A percentile compares a stretch with the other conserved stretches of the same genome.
These are phyloP conservation scores for Ammopiptanthus mongolicus DNA, from an alignment of 306 rosid genomes.

Conservation along the genomic window DNA sequence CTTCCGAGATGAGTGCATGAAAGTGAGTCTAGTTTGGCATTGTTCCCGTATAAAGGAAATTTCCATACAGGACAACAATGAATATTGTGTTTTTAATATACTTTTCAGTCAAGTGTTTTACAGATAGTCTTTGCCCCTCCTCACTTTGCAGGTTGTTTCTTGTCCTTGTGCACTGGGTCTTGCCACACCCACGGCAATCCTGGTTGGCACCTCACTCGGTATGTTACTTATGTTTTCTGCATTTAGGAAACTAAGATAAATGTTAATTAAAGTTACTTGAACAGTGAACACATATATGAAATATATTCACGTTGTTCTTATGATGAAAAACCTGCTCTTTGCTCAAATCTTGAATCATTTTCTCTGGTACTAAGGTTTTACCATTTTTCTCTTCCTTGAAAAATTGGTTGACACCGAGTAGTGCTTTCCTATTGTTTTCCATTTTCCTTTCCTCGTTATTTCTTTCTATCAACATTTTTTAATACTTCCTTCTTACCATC, in stretches of 20 bases:
- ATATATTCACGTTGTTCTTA: slow-evolving; percentile 1
- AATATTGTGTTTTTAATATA: slow-evolving; percentile 1
- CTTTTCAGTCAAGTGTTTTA: background rate
- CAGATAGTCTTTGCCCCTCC: slow-evolving; percentile 2
- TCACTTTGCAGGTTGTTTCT: slow-evolving; percentile 86
- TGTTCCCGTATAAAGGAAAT: slow-evolving; percentile 10
- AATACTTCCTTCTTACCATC: slow-evolving; percentile 1
- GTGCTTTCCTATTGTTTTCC: background rate
- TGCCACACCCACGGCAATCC: slow-evolving; percentile 97
- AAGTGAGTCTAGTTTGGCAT: slow-evolving; percentile 2
- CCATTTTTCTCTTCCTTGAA: background rate
- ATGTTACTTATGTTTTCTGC: slow-evolving; percentile 20
- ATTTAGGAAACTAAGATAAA: slow-evolving; percentile 4
- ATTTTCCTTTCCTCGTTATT: background rate
- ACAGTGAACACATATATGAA: background rate
- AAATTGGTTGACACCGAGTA: background rate
- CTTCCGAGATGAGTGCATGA: background rate
- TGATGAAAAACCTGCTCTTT: background rate
- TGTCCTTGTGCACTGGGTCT: slow-evolving; percentile 99
- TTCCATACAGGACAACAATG: background rate
- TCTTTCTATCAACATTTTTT: background rate
- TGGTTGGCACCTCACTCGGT: slow-evolving; percentile 97
- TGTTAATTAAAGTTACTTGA: background rate
- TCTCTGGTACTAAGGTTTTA: slow-evolving; percentile 1
- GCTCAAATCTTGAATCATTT: slow-evolving; percentile 16